A percentile compares a stretch with the other conserved stretches of the same genome.
Conservation (phyloP, 371 early-diverging fungal genomes). For the Phascolomyces articulosus region DNA sequence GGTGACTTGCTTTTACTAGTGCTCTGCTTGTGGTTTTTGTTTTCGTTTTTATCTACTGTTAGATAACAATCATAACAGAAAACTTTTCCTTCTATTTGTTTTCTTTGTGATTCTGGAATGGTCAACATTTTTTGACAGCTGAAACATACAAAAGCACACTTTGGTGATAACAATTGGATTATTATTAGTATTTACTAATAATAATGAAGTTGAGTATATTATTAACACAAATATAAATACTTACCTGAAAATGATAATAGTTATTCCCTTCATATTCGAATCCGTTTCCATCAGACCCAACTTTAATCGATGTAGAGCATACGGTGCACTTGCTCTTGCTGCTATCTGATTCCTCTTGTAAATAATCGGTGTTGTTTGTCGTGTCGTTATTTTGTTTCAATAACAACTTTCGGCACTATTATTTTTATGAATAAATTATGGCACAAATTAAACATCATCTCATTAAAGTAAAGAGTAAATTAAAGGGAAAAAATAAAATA, state of each 20-base stretch:
- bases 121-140: not conserved
- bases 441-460: not conserved
- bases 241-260: not conserved
- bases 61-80: not conserved
- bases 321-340: not conserved
- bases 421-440: not conserved
- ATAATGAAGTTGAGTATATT: too few species aligned
- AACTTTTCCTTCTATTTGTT: not conserved
- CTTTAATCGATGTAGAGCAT: not conserved
- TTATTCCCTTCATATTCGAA: not conserved
- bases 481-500: not conserved
- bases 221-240: not conserved
- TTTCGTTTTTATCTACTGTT: too few species aligned
- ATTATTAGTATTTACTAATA: too few species aligned
- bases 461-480: too few species aligned
- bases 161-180: too few species aligned
- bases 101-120: not conserved
- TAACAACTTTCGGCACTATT: not conserved
- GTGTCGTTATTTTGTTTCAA: not conserved
- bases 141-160: not conserved
- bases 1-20: not conserved
- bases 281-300: not conserved
- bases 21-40: not conserved
- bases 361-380: not conserved
- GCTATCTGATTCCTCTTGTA: not conserved